A percentile compares a stretch with the other conserved stretches of the same genome.
Evolutionary conservation across 495 filamentous ascomycete genomes (phyloP).

Genomic region (Cercophora scortea): DNA sequence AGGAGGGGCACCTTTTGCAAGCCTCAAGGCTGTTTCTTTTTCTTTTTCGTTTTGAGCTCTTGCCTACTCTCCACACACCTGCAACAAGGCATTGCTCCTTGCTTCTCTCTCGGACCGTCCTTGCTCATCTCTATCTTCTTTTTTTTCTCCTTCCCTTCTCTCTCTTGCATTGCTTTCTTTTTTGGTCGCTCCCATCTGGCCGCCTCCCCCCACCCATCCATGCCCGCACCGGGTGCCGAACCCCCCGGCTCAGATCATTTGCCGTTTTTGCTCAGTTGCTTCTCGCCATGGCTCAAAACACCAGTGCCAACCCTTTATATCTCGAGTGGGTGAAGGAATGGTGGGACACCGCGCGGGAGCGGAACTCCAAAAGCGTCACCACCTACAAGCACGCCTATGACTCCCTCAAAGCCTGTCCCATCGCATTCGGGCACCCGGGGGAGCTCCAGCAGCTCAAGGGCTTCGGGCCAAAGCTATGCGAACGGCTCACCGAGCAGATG

Average conservation of each 20-base stretch:
- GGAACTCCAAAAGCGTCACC: constrained; percentile 60
- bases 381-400: constrained; percentile 77
- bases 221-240: too few species aligned
- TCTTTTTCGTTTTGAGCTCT: too few species aligned
- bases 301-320: constrained; percentile 66
- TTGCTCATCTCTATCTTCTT: too few species aligned
- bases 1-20: too few species aligned
- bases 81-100: too few species aligned
- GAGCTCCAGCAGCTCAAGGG: constrained; percentile 66
- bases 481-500: constrained; percentile 61
- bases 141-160: too few species aligned
- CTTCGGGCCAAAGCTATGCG: constrained; percentile 62
- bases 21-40: too few species aligned
- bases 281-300: constrained; percentile 27
- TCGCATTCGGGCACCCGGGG: constrained; percentile 66
- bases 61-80: too few species aligned
- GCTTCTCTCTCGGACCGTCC: too few species aligned
- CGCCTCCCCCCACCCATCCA: too few species aligned
- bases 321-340: constrained; percentile 74
- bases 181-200: too few species aligned
- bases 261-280: neutral
- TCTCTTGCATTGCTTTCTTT: too few species aligned
- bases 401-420: constrained; percentile 70
- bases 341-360: constrained; percentile 64
- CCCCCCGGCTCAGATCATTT: neutral